Conservation (phyloP, 495 filamentous ascomycete species). For the Chaetomidium leptoderma region DNA sequence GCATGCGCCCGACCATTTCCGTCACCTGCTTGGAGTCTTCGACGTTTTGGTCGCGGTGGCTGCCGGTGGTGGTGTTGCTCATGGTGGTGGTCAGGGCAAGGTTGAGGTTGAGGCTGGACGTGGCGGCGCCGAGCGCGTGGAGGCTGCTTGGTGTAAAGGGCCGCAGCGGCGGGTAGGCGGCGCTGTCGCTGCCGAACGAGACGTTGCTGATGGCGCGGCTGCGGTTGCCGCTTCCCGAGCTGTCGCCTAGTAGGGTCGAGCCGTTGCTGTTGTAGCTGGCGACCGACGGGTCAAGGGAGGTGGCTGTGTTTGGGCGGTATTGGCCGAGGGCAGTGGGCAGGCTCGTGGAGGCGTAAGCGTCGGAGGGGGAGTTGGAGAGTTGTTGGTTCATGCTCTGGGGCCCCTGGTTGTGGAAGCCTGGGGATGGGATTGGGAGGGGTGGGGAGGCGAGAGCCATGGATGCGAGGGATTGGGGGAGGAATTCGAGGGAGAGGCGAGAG, state of each 20-base stretch:
- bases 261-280: slow-evolving; percentile 74
- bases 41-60: slow-evolving; percentile 44
- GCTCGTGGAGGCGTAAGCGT: slow-evolving; percentile 33
- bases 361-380: slow-evolving; percentile 32
- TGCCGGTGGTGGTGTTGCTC: slow-evolving; percentile 25
- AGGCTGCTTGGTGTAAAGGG: slow-evolving; percentile 49
- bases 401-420: slow-evolving; percentile 24
- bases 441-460: slow-evolving; percentile 41
- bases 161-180: slow-evolving; percentile 42
- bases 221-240: slow-evolving; percentile 50
- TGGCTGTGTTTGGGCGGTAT: slow-evolving; percentile 62
- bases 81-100: not conserved
- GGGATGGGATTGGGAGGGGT: slow-evolving; percentile 39
- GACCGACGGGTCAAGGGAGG: slow-evolving; percentile 64
- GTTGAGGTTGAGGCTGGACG: slow-evolving; percentile 26
- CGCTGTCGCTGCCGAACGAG: slow-evolving; percentile 54
- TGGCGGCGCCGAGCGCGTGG: slow-evolving; percentile 34
- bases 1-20: slow-evolving; percentile 90
- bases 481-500: slow-evolving; percentile 81
- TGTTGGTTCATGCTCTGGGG: slow-evolving; percentile 17
- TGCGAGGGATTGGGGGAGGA: slow-evolving; percentile 60
- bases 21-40: slow-evolving; percentile 81
- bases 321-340: slow-evolving; percentile 35
- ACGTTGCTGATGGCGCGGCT: slow-evolving; percentile 83
- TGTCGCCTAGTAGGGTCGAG: slow-evolving; percentile 63